Base-by-base conservation (phyloP, 2,329 filamentous ascomycete genomes). In the Xylariomycetidae sp. region DNA sequence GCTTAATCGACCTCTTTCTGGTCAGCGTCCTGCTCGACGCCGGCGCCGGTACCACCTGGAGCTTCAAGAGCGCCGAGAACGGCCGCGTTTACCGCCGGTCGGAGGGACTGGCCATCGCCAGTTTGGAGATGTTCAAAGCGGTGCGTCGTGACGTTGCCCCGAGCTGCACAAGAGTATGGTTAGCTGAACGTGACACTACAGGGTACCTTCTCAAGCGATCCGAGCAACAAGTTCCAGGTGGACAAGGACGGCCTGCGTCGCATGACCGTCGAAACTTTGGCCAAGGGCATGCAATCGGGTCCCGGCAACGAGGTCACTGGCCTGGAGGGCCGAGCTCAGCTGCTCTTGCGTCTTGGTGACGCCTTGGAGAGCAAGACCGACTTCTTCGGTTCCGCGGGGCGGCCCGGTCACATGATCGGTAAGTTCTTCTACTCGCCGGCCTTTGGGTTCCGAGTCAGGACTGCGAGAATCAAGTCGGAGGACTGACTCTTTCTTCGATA, bases 401-500 rank as follows among this genome's bases (percentile, higher is more conserved):
- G 92, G 37, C 92, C 92, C 9, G 92, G 92, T 47, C 93, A 95
- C 57, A 88, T 98, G 79, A 78, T 96, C 42, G 87, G 87, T 92
- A 70, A 49, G 74, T n/a, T n/a, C n/a, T n/a, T n/a, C n/a, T n/a
- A n/a, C n/a, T n/a, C n/a, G n/a, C n/a, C n/a, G n/a, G n/a, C n/a
- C n/a, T n/a, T n/a, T n/a, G n/a, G n/a, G n/a, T n/a, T n/a, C n/a
- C n/a, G n/a, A n/a, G n/a, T n/a, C n/a, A n/a, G n/a, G n/a, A n/a
- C n/a, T n/a, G n/a, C n/a, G n/a, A n/a, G n/a, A n/a, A n/a, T n/a
- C n/a, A n/a, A n/a, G n/a, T n/a, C n/a, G n/a, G n/a, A n/a, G n/a
- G n/a, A n/a, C n/a, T n/a, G n/a, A n/a, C n/a, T n/a, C 37, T 33
- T 26, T 18, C 31, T 39, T 7, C 15, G 4, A 12, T 49, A 89